Conservation (phyloP, 306 rosid genomes). For the Inga leiocalycina region DNA sequence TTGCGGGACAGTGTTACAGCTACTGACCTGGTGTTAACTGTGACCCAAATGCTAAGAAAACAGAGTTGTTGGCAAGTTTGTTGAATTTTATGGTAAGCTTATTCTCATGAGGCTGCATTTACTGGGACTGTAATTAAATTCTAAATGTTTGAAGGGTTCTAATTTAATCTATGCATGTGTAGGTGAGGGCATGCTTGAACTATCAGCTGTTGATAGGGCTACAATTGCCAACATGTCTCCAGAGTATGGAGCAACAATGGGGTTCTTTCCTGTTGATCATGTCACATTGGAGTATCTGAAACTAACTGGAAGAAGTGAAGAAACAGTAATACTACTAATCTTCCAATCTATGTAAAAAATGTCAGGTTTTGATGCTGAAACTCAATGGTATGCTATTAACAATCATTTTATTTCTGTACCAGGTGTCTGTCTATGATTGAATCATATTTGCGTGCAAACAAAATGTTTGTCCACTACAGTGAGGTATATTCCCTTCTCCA, state of each 20-base stretch:
- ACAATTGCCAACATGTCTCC: slow-evolving; percentile 9
- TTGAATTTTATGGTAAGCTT: slow-evolving; percentile 6
- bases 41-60: slow-evolving; percentile 8
- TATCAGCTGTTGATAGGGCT: neutral
- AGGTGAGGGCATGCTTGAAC: slow-evolving; percentile 2
- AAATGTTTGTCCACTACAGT: slow-evolving; percentile 7
- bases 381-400: neutral
- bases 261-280: slow-evolving; percentile 11
- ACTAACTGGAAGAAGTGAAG: slow-evolving; percentile 1
- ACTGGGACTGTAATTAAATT: neutral
- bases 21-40: neutral
- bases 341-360: neutral
- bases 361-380: neutral
- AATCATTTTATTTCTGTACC: neutral
- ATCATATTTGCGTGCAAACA: neutral
- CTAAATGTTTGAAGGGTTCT: neutral
- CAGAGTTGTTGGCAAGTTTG: slow-evolving; percentile 16
- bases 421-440: slow-evolving; percentile 14
- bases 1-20: neutral
- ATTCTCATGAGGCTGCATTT: neutral
- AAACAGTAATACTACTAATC: neutral
- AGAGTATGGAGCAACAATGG: slow-evolving; percentile 11
- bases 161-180: neutral
- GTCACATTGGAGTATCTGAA: neutral
- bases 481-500: neutral